phyloP scores from a whole-genome alignment of 441 rosid species.

The Gossypium lobatum region DNA sequence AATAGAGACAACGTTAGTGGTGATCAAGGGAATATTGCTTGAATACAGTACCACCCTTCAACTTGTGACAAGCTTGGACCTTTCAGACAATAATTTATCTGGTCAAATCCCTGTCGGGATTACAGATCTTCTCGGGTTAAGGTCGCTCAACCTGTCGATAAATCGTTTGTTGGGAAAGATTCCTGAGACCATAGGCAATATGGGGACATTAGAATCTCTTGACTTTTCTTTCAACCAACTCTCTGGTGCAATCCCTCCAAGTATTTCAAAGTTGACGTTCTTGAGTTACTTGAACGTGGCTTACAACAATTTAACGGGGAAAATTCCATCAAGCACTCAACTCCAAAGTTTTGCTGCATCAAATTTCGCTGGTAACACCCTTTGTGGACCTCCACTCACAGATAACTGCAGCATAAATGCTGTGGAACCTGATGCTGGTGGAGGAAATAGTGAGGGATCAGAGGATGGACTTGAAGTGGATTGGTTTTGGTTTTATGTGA shows the following conservation, averaged over 20 bases:
- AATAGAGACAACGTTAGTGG: neutral
- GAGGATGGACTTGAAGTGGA: neutral
- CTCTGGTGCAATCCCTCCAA: neutral
- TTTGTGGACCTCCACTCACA: neutral
- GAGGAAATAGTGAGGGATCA: conserved; percentile 8
- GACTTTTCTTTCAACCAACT: neutral
- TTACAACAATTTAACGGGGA: neutral
- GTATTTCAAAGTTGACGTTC: neutral
- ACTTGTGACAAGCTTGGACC: neutral
- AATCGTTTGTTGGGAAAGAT: neutral
- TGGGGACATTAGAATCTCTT: neutral
- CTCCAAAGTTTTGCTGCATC: conserved; percentile 1
- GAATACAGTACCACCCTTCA: neutral
- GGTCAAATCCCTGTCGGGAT: neutral
- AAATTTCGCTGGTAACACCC: neutral
- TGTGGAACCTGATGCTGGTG: neutral
- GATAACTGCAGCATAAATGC: neutral
- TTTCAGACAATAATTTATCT: conserved; percentile 1
- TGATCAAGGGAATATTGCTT: conserved; percentile 2
- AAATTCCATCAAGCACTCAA: neutral
- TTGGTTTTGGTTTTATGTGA: neutral
- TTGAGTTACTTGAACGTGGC: conserved; percentile 2
- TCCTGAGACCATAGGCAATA: neutral
- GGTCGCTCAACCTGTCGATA: neutral
- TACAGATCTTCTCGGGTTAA: neutral